Percentiles rank a stretch among this genome's conserved stretches.
Evolutionary conservation across 2,329 filamentous ascomycete species (phyloP).

Genomic region (Sclerotinia borealis): DNA sequence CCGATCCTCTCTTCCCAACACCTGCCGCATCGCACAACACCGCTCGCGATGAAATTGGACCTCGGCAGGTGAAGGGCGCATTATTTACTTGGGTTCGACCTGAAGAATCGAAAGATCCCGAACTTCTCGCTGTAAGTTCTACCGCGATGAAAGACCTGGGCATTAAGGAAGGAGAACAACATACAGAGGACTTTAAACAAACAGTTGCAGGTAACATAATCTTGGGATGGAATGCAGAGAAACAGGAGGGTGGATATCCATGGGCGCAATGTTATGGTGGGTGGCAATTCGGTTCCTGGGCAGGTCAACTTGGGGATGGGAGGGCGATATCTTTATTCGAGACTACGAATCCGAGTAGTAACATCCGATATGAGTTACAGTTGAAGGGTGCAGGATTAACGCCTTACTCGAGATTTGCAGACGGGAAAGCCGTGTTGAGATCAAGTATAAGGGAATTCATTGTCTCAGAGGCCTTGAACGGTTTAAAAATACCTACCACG

Average conservation of each 20-base stretch:
- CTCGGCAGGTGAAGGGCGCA: conserved; percentile 77
- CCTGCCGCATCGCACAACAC: conserved; percentile 76
- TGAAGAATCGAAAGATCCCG: conserved; percentile 62
- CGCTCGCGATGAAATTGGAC: conserved; percentile 67
- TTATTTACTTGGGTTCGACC: conserved; percentile 89
- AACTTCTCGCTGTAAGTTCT: conserved; percentile 75
- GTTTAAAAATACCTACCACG: conserved; percentile 79
- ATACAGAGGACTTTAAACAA: conserved; percentile 67
- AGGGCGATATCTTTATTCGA: conserved; percentile 94
- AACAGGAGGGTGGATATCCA: conserved; percentile 69
- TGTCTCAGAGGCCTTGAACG: conserved; percentile 82
- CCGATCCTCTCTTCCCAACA: conserved; percentile 73
- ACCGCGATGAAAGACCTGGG: conserved; percentile 77
- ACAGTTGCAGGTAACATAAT: conserved; percentile 79
- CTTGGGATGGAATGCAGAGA: conserved; percentile 67
- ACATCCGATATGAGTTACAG: conserved; percentile 80
- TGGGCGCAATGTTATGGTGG: conserved; percentile 99
- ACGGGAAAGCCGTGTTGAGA: conserved; percentile 87
- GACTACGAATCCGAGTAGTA: conserved; percentile 65
- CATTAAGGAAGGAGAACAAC: conserved; percentile 60
- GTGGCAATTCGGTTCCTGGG: conserved; percentile 77
- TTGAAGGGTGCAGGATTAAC: conserved; percentile 91
- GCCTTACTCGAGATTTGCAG: conserved; percentile 92
- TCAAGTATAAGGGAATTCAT: conserved; percentile 93
- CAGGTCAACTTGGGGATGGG: conserved; percentile 90